Evolutionary conservation across 1,284 basidiomycete genomes (phyloP), one percentile per base, ranked within the genome.

Genomic region (Fomitopsis betulina): DNA sequence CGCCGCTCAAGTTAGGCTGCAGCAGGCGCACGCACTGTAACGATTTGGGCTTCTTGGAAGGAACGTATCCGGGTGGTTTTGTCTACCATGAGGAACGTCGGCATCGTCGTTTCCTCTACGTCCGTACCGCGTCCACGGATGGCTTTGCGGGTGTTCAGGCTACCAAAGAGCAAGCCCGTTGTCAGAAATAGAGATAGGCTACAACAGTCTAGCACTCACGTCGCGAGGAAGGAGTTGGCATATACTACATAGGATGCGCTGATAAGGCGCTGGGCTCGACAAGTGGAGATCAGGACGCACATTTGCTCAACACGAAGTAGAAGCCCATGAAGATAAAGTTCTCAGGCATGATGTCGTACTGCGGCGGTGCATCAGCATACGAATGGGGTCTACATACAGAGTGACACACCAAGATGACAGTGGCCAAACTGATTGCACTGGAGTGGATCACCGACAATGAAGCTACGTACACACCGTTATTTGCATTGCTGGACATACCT

Each of bases 141-240:
- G 53, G 75, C 72, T 54, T 73, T 68, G 50, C 79, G 71, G 17
- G 78, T 78, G 67, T 79, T 79, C 17, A 80, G 64, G 5, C 77
- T 77, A 52, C 53, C 63, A 12, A 32, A n/a, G 17, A 19, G 57
- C 1, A 43, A 23, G 19, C 27, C 27, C 27, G n/a, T 55, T 62
- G 32, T 35, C 33, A 30, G 6, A 49, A 19, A 37, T 1, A 37
- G 27, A 7, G 52, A 39, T 27, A 0, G 35, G n/a, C n/a, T n/a
- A n/a, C n/a, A 1, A 10, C 35, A 12, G 13, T 33, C 52, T 35
- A 23, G 35, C 19, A 58, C 83, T 57, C 66, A 87, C 83, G 86
- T 84, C 57, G 85, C 84, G 65, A 88, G 74, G 67, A 85, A 85
- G 5, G 86, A 88, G 57, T 86, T 82, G 1, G 80, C 83, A 64